Percentiles rank a stretch among this genome's conserved stretches.
phyloP scores from a whole-genome alignment of 768 basidiomycete genomes.

The Gymnopilus junonius region DNA sequence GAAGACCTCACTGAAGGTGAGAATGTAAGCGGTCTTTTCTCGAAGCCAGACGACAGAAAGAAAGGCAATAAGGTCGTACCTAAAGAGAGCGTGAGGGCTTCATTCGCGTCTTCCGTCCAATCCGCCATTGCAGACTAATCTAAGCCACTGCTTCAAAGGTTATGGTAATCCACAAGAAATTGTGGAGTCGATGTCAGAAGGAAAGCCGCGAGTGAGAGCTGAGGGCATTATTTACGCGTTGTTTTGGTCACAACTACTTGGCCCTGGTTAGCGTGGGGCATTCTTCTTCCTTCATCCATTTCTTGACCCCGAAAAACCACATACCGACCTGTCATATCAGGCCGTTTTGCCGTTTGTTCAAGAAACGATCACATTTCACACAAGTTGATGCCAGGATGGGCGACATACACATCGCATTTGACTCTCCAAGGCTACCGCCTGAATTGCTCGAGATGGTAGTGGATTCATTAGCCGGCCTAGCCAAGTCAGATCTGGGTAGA shows the following conservation, averaged over 20 bases:
- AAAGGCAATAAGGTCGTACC: constrained; percentile 46
- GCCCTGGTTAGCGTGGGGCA: too few species aligned
- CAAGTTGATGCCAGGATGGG: background rate
- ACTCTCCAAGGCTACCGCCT: background rate
- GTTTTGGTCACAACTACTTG: constrained; percentile 21
- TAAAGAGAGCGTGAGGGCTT: constrained; percentile 74
- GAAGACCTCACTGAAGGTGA: constrained; percentile 62
- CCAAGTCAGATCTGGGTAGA: background rate
- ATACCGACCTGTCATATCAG: too few species aligned
- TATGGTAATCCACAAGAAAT: background rate
- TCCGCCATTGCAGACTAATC: constrained; percentile 43
- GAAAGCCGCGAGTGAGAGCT: constrained; percentile 3
- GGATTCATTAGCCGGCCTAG: background rate
- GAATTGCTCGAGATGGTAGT: background rate
- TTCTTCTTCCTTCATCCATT: too few species aligned
- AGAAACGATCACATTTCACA: background rate
- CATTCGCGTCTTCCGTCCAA: constrained; percentile 84
- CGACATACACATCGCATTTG: background rate
- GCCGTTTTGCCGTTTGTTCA: background rate
- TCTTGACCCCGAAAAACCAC: too few species aligned
- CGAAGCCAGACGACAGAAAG: background rate
- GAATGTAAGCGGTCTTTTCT: background rate
- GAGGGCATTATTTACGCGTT: constrained; percentile 36
- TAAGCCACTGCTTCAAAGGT: too few species aligned
- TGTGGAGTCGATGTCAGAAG: background rate